Evolutionary conservation across 2,329 filamentous ascomycete genomes (phyloP), one percentile per base, ranked within the genome.

Genomic region (Botrytis squamosa): DNA sequence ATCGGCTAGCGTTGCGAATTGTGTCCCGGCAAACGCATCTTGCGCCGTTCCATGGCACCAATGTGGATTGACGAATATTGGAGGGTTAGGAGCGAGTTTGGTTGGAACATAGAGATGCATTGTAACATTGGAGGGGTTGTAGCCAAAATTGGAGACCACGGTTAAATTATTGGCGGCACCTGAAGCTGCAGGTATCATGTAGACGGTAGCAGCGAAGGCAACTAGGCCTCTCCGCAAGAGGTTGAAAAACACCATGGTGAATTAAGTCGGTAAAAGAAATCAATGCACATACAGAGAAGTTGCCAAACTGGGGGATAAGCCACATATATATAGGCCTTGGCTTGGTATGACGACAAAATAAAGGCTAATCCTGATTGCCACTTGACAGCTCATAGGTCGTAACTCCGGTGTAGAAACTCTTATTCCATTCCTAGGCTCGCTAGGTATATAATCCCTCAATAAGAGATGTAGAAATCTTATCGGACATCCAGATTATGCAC

Each of bases 1-100:
- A 75, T 87, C 85, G 6, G 89, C 86, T 18, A 88, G 82, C 1
- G 83, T 82, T 33, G 86, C 85, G 80, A 88, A 91, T 20, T 86
- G 75, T 22, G 81, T 80, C 25, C 73, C 76, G 0, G 76, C 72
- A 49, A 80, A 82, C 36, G 77, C 78, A 25, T n/a, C 76, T 29
- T 75, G 59, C 2, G 75, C 88, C 4, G 84, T 85, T 40, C 88
- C 88, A 2, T 74, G 75, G 66, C 78, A 80, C 62, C 76, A 79
- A 69, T 80, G 79, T 16, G 78, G 78, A 36, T 77, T 77, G 20
- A 80, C 76, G 40, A 80, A 74, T n/a, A 79, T 78, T 3, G 78
- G 78, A 7, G 78, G 75, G 0, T 70, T 68, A 20, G 69, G 52
- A 3, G 67, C 36, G 38, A 77, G 75, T 38, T 68, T 77, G 3